phyloP scores from a whole-genome alignment of 2,329 filamentous ascomycete species.

The Metarhizium rileyi region DNA sequence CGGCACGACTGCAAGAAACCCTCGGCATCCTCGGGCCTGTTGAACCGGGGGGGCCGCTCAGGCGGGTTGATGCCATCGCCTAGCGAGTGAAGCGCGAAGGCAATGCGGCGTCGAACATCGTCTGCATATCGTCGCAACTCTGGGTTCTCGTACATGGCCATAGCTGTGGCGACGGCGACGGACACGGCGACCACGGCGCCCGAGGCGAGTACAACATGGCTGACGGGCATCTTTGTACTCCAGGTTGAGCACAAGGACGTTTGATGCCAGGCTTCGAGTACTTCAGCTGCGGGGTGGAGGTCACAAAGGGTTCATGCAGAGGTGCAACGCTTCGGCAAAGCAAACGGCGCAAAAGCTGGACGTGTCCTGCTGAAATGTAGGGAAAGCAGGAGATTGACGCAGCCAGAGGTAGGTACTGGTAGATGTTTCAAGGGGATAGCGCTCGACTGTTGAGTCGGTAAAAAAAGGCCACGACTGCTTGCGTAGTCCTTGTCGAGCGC shows the following conservation, averaged over 20 bases:
- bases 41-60: conserved; percentile 45
- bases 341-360: background rate
- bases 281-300: background rate
- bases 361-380: background rate
- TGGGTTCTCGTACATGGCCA: conserved; percentile 54
- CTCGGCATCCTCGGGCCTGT: conserved; percentile 56
- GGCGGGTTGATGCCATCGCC: conserved; percentile 46
- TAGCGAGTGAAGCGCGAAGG: conserved; percentile 48
- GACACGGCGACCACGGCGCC: conserved; percentile 49
- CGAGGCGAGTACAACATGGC: conserved; percentile 44
- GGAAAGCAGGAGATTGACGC: background rate
- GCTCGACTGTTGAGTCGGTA: background rate
- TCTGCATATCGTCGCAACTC: conserved; percentile 53
- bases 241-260: background rate
- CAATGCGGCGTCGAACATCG: conserved; percentile 51
- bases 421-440: background rate
- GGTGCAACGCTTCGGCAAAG: no score
- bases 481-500: conserved; percentile 9
- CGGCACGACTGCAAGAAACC: conserved; percentile 49
- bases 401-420: background rate
- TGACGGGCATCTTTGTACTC: conserved; percentile 38
- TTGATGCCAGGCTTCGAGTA: background rate
- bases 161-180: conserved; percentile 46
- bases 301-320: background rate
- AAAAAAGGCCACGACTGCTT: conserved; percentile 4